phyloP scores from a whole-genome alignment of 192 early-diverging fungal genomes.

The Pecoramyces ruminantium region DNA sequence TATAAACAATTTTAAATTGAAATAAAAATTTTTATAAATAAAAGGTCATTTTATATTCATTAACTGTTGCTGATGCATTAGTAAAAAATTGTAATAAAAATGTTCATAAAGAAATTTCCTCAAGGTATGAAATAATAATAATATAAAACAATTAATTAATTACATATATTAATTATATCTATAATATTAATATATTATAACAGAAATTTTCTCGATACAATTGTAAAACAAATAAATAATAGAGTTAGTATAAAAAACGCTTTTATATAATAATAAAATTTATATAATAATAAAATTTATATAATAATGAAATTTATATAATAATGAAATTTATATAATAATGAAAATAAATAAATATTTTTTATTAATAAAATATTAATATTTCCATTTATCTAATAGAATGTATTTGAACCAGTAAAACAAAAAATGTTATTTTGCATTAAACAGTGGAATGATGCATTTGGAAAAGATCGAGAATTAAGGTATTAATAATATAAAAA shows the following conservation, averaged over 20 bases:
- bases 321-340: no score
- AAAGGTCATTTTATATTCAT: constrained; percentile 16
- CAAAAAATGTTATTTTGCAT: neutral
- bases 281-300: no score
- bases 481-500: no score
- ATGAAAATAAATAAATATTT: no score
- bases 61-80: constrained; percentile 62
- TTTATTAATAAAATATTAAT: no score
- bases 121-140: constrained; percentile 17
- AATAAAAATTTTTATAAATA: no score
- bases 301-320: no score
- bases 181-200: neutral
- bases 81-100: constrained; percentile 75
- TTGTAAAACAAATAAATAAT: neutral
- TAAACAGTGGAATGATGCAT: neutral
- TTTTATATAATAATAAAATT: no score
- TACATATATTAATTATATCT: no score
- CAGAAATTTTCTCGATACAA: neutral
- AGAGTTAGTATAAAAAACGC: neutral
- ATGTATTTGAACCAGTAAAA: neutral
- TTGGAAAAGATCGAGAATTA: neutral
- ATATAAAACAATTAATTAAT: no score
- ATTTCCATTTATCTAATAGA: no score
- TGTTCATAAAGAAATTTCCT: constrained; percentile 70
- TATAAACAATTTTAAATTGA: no score